Evolutionary conservation across 768 basidiomycete species (phyloP).

Genomic region (Lactifluus echinatus): DNA sequence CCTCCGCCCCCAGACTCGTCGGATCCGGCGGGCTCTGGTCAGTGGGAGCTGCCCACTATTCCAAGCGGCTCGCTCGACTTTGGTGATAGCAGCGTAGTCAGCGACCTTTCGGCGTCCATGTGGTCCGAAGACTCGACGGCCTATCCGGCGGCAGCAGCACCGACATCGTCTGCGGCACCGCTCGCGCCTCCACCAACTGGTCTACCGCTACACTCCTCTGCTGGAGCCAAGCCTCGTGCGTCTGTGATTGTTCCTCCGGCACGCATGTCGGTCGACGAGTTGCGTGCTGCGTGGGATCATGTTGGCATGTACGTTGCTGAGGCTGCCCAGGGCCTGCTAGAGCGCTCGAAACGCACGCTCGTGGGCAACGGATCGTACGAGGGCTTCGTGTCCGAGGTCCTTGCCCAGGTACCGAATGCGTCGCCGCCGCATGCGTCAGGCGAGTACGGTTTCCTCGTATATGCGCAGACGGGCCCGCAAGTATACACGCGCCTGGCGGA

Average conservation of each 20-base stretch:
- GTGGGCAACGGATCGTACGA: conserved; percentile 80
- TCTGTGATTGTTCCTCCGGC: conserved; percentile 25
- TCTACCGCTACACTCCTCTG: background rate
- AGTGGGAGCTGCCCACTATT: conserved; percentile 62
- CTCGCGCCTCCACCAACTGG: conserved; percentile 19
- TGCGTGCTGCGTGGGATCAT: conserved; percentile 61
- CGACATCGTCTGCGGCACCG: conserved; percentile 25
- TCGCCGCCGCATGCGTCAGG: conserved; percentile 30
- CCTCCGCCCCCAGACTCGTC: conserved; percentile 29
- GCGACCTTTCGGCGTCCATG: conserved; percentile 42
- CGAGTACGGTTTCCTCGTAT: conserved; percentile 67
- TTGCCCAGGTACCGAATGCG: conserved; percentile 60
- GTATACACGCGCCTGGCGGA: conserved; percentile 72
- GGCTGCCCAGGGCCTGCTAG: conserved; percentile 54
- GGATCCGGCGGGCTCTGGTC: conserved; percentile 32
- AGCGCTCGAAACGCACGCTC: conserved; percentile 67
- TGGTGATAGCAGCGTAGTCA: conserved; percentile 30
- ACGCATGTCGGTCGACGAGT: conserved; percentile 49
- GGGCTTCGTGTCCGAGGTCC: conserved; percentile 65
- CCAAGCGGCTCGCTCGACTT: conserved; percentile 49
- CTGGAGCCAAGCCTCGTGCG: conserved; percentile 3
- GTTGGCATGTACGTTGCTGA: conserved; percentile 71
- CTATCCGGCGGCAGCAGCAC: conserved; percentile 24
- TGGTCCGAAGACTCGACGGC: conserved; percentile 54
- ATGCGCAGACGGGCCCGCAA: conserved; percentile 53